Evolutionary conservation across 2,329 filamentous ascomycete genomes (phyloP), one percentile per base, ranked within the genome.

Genomic region (Colletotrichum sp.): DNA sequence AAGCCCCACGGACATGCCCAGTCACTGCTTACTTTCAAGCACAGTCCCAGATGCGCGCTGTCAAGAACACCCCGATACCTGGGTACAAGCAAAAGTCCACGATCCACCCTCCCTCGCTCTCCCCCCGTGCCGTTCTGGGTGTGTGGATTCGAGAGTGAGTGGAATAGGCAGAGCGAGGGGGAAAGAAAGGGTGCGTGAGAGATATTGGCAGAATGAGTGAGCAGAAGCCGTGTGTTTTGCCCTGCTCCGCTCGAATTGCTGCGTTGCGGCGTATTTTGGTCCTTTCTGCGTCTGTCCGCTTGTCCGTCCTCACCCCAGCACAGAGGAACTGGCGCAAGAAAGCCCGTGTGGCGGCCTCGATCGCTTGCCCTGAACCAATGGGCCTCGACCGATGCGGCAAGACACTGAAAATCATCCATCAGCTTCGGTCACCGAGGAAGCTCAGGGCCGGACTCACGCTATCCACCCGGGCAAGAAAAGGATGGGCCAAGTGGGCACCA

Each of bases 341-440:
- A 68, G 73, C 70, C 75, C 69, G 74, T 77, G 75, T 76, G 75
- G 72, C 72, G 49, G 69, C 63, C 66, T 66, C 68, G 67, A 76
- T 72, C 77, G 71, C 39, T 55, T 76, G 70, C 55, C 73, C 70
- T 74, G 70, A 76, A 64, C 76, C 76, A 76, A 78, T 76, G 72
- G 71, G 64, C 13, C 73, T 70, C 69, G 63, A 83, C 83, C 78
- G 82, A 84, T 83, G 77, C 81, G 83, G 84, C 81, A 85, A 82
- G 79, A 79, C 82, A 78, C 81, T 81, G 82, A 81, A 81, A 80
- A 83, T 84, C 80, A 78, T 77, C 81, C 81, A 83, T 81, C 81
- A 82, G 80, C 81, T 86, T 88, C 86, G 86, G 87, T 86, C 80
- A 85, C 87, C 87, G 87, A 87, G 81, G 79, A 77, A 78, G 79